Evolutionary conservation across 2,329 filamentous ascomycete species (phyloP), one percentile per base, ranked within the genome.

Genomic region (Pseudocercospora pini-densiflorae): DNA sequence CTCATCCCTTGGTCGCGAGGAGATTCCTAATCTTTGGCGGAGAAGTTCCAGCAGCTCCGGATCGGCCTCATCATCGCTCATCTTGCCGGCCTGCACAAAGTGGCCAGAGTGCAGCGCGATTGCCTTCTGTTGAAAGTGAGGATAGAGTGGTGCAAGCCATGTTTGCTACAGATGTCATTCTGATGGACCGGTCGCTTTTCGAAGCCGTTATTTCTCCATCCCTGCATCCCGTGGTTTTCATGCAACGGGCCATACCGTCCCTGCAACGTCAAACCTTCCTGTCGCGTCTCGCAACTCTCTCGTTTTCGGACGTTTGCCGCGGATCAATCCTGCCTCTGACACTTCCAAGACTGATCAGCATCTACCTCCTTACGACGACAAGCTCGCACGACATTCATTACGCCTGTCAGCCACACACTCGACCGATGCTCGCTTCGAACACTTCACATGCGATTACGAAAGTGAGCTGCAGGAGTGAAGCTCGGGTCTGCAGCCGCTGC

Each of bases 11-110:
- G 68, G 67, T 59, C 65, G 68, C 36, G 59, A 68, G 12, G 66
- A 67, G 8, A 77, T 71, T 21, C 87, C 87, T 21, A 96, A 85
- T 69, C 93, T 92, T 78, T 95, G 89, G 61, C 93, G 90, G 14
- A 98, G 87, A 21, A 97, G 89, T 72, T 90, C 93, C 21, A 97
- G 85, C 54, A 98, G 88, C 80, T 97, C 94, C 47, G 87, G 90
- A 76, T 97, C 94, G 57, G 90, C 90, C 79, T 97, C 94, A 79
- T 97, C 92, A 82, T 97, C 93, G 55, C 92, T 96, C 92, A 96
- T 96, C n/a, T 19, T 73, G 58, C 82, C 68, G 58, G 27, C 16
- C 8, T 31, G 51, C 51, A 12, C 27, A n/a, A 10, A 55, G 14
- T 55, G 51, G 5, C 51, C 16, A 55, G 24, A 16, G 5, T 19